Evolutionary conservation across 306 rosid species (phyloP), one percentile per base, ranked within the genome.

Genomic region (Inga laurina): DNA sequence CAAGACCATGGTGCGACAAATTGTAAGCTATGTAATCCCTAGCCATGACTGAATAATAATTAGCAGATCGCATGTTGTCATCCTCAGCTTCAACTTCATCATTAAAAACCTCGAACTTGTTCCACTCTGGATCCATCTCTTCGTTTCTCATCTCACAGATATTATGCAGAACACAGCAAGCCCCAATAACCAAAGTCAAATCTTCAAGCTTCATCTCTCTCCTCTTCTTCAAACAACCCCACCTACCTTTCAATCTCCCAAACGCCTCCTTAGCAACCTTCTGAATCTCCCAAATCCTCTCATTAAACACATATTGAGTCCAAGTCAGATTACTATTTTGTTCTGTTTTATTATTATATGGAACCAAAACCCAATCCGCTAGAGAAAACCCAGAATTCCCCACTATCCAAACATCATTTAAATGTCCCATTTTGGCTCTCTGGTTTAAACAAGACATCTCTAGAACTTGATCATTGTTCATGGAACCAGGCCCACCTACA

Each of bases 201-300:
- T 92, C 98, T 77, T 94, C 92, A 4, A 94, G 92, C 76, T 94
- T 94, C 65, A 87, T 93, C 73, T 94, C 98, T 0, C 92, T 90
- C 66, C 98, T 93, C 90, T 88, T 94, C 87, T 93, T 96, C 80
- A 94, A 86, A 51, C 98, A 92, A 76, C 93, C 76, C 98, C 98
- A 94, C 81, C 97, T 93, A 0, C 93, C 91, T 80, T 94, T 94
- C 51, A 92, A 69, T 72, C 89, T 90, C 0, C 89, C 87, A 79
- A 94, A 92, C 0, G 98, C 97, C 3, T 88, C 98, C 67, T 90
- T 92, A 3, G 91, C 87, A 13, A 89, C 66, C 7, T 52, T 67
- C 14, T 87, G 92, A 65, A 88, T 81, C 0, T 84, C 93, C 8
- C 74, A 90, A 22, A 87, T 81, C 77, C 88, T 91, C 86, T 92